Percentiles rank a stretch among this genome's conserved stretches.
These are phyloP conservation scores for Aquanectria penicillioides DNA, from an alignment of 2,329 filamentous ascomycete species.

Conservation along the genomic window DNA sequence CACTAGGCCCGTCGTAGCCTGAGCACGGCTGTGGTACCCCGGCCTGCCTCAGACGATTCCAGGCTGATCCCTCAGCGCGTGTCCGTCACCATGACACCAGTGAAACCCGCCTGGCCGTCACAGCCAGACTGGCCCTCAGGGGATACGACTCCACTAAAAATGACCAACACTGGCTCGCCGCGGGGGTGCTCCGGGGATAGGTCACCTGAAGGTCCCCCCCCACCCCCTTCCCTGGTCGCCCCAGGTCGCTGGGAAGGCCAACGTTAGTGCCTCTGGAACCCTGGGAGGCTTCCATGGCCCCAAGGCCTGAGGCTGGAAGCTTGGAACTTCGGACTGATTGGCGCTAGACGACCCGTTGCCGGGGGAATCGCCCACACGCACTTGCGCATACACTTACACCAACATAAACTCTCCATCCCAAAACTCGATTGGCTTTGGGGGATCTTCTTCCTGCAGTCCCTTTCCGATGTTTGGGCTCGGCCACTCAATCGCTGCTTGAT, in stretches of 20 bases:
- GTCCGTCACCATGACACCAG: background rate
- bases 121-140: background rate
- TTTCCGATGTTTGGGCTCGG: constrained; percentile 22
- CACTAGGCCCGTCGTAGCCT: constrained; percentile 25
- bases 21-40: no score
- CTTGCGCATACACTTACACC: constrained; percentile 15
- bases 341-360: constrained; percentile 24
- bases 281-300: no score
- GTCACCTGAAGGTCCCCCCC: background rate
- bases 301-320: no score
- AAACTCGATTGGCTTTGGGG: background rate
- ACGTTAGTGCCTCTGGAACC: background rate
- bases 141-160: no score
- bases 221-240: background rate
- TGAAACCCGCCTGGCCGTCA: background rate
- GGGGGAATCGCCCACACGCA: constrained; percentile 18
- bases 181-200: background rate
- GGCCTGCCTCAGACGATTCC: no score
- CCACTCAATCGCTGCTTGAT: constrained; percentile 30
- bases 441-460: constrained; percentile 12
- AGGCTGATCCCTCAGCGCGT: background rate
- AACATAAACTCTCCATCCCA: constrained; percentile 13
- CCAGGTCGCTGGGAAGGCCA: background rate
- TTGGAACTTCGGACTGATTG: background rate
- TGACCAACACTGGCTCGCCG: background rate